Conservation (phyloP, 352 stramenopile species). For the Phytophthora sansomeana region DNA sequence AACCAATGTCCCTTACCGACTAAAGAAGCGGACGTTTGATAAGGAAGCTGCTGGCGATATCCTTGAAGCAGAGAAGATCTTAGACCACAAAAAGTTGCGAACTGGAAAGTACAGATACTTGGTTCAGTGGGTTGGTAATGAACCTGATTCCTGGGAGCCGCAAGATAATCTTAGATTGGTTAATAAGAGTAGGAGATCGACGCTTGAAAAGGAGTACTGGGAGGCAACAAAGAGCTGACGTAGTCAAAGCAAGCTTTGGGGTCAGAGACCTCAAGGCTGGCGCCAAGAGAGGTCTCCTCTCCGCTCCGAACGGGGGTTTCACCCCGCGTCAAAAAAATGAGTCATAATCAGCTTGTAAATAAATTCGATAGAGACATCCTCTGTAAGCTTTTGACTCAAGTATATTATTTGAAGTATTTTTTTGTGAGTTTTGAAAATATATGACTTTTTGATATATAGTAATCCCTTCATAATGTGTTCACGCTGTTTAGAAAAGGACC, state of each 20-base stretch:
- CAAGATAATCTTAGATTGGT: slow-evolving; percentile 13
- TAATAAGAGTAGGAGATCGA: slow-evolving; percentile 9
- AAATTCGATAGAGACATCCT: too few relatives aligned
- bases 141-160: background rate
- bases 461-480: background rate
- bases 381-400: too few relatives aligned
- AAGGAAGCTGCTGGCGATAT: too few relatives aligned
- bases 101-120: too few relatives aligned
- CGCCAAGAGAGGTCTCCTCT: too few relatives aligned
- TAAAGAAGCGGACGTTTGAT: background rate
- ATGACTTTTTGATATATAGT: background rate
- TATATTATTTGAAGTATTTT: background rate
- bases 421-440: background rate
- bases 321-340: too few relatives aligned
- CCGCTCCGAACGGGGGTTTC: too few relatives aligned
- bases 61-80: too few relatives aligned
- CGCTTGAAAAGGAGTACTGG: slow-evolving; percentile 3
- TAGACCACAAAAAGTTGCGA: too few relatives aligned
- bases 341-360: too few relatives aligned
- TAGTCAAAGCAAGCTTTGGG: background rate
- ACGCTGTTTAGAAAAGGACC: background rate
- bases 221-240: background rate
- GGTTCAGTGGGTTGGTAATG: slow-evolving; percentile 7
- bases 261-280: too few relatives aligned
- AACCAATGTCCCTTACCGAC: background rate